These are phyloP conservation scores for Serpula lacrymans DNA, from an alignment of 768 basidiomycete genomes.

Conservation along the genomic window DNA sequence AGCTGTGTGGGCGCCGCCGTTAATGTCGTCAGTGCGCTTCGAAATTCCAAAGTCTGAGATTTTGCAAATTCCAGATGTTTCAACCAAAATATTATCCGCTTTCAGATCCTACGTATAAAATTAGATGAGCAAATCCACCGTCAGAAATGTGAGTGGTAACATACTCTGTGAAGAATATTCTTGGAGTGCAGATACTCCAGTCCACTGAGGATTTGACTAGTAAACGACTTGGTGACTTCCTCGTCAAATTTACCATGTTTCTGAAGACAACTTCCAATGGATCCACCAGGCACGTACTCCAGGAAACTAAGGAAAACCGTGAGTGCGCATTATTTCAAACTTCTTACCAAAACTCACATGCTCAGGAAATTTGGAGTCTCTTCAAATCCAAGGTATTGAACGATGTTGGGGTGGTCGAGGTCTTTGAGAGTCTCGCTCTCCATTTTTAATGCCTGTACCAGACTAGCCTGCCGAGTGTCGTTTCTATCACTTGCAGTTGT, in stretches of 20 bases:
- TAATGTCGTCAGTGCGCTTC: conserved; percentile 88
- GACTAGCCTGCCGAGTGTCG: conserved; percentile 77
- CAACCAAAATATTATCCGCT: conserved; percentile 97
- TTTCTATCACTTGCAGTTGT: conserved; percentile 88
- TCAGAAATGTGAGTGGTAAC: conserved; percentile 14
- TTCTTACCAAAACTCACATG: conserved; percentile 60
- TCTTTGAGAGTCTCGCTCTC: conserved; percentile 97
- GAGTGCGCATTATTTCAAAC: background rate
- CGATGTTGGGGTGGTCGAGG: conserved; percentile 95
- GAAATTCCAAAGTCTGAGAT: conserved; percentile 99
- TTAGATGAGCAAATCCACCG: conserved; percentile 2
- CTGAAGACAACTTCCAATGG: conserved; percentile 84
- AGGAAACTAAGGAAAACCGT: conserved; percentile 65
- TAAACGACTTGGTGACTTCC: conserved; percentile 89
- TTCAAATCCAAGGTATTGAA: conserved; percentile 95
- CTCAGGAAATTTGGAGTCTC: conserved; percentile 84
- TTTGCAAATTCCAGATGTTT: conserved; percentile 89
- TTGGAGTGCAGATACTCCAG: conserved; percentile 90
- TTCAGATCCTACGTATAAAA: conserved; percentile 73
- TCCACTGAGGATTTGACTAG: conserved; percentile 85
- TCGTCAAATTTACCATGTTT: conserved; percentile 94
- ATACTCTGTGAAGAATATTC: conserved; percentile 88
- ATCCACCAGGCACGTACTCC: conserved; percentile 98
- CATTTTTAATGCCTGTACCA: conserved; percentile 89
- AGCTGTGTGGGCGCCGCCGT: conserved; percentile 77